Evolutionary conservation across 2,329 filamentous ascomycete species (phyloP).

Genomic region (Fusarium euwallaceae): DNA sequence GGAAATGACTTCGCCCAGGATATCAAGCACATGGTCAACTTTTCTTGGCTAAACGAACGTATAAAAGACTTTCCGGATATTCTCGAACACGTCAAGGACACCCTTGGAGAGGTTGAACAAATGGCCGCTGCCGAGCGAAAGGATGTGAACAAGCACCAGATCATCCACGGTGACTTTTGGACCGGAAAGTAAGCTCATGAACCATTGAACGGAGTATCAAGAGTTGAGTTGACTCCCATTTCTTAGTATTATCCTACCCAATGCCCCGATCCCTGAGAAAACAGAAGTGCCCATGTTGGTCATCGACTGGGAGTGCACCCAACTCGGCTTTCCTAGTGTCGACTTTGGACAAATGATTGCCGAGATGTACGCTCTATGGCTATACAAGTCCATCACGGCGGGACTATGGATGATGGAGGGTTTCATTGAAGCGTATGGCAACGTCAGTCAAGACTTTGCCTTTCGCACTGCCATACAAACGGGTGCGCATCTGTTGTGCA

Average conservation of each 20-base stretch:
- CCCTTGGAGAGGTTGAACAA: conserved; percentile 6
- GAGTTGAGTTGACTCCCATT: background rate
- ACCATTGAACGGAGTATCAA: rapidly evolving
- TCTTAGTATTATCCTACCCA: background rate
- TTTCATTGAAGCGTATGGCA: conserved; percentile 2
- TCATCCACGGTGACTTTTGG: conserved; percentile 19
- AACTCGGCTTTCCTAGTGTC: background rate
- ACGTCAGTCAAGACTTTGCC: background rate
- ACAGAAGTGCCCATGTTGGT: background rate
- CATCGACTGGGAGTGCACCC: conserved; percentile 5
- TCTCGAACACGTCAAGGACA: conserved; percentile 1
- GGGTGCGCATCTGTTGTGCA: conserved; percentile 8
- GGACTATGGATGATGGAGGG: conserved; percentile 13
- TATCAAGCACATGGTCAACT: conserved; percentile 13
- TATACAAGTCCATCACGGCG: conserved; percentile 4
- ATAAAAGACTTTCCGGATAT: conserved; percentile 3
- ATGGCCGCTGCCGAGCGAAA: conserved; percentile 6
- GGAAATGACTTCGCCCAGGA: background rate
- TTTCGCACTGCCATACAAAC: conserved; percentile 1
- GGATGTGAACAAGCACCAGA: conserved; percentile 1
- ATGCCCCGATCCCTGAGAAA: background rate
- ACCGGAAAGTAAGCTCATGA: conserved; percentile 2
- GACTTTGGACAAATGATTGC: conserved; percentile 19
- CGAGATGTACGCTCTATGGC: conserved; percentile 16
- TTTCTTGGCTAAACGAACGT: background rate